Evolutionary conservation across 2,329 filamentous ascomycete genomes (phyloP).

Genomic region (Myriosclerotinia curreyana): DNA sequence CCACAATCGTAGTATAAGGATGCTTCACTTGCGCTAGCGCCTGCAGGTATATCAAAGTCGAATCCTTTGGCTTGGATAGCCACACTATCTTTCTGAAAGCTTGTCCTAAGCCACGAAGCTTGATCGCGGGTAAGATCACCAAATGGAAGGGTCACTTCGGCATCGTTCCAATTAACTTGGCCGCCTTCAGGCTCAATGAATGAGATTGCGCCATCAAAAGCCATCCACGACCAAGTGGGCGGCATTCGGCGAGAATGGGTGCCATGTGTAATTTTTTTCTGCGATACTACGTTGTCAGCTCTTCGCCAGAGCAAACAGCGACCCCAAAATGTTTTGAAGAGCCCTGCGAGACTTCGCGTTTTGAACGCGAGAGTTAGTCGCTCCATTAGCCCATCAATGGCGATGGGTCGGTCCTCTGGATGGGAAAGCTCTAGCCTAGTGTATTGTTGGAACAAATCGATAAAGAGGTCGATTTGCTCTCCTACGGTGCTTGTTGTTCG

Average conservation of each 20-base stretch:
- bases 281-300: neutral
- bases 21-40: neutral
- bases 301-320: conserved; percentile 14
- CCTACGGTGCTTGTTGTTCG: neutral
- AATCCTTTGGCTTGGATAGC: neutral
- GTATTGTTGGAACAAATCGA: conserved; percentile 3
- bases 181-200: conserved; percentile 8
- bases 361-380: conserved; percentile 1
- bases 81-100: neutral
- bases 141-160: neutral
- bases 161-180: neutral
- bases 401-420: conserved; percentile 4
- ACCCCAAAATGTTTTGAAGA: conserved; percentile 16
- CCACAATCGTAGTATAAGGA: neutral
- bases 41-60: neutral
- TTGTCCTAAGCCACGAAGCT: conserved; percentile 10
- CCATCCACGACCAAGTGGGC: conserved; percentile 20
- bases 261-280: neutral
- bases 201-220: conserved; percentile 13
- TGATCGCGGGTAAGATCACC: neutral
- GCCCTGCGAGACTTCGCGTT: conserved; percentile 10
- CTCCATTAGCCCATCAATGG: conserved; percentile 13
- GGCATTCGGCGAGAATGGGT: neutral
- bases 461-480: conserved; percentile 12
- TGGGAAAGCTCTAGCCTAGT: neutral